These are phyloP conservation scores for Fusarium concolor DNA, from an alignment of 2,329 filamentous ascomycete genomes.

Conservation along the genomic window DNA sequence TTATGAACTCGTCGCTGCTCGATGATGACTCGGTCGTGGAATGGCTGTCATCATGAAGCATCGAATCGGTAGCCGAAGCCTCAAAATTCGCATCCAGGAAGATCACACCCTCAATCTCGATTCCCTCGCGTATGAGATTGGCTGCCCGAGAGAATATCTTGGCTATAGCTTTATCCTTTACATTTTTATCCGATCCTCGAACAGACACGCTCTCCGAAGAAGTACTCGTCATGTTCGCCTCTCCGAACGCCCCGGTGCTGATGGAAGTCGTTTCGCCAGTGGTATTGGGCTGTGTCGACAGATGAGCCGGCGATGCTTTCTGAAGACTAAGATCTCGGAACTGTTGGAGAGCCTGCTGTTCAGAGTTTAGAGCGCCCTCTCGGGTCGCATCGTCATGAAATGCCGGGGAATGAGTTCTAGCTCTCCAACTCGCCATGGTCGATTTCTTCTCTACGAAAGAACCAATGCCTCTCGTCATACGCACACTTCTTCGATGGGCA, in stretches of 20 bases:
- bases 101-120: constrained; percentile 55
- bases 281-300: constrained; percentile 10
- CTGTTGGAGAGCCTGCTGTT: constrained; percentile 26
- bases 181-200: constrained; percentile 1
- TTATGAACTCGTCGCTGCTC: constrained; percentile 48
- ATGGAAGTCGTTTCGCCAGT: constrained; percentile 4
- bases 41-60: constrained; percentile 33
- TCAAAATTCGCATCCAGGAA: constrained; percentile 49
- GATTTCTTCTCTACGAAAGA: constrained; percentile 53
- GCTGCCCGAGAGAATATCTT: constrained; percentile 58
- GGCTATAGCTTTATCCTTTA: constrained; percentile 9
- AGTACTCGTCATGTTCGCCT: neutral
- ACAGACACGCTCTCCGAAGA: constrained; percentile 4
- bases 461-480: constrained; percentile 55
- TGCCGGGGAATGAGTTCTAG: constrained; percentile 13
- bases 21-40: constrained; percentile 15
- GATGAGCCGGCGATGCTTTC: constrained; percentile 6
- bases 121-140: constrained; percentile 56
- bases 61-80: constrained; percentile 29
- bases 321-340: constrained; percentile 11
- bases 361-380: constrained; percentile 25
- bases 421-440: constrained; percentile 46
- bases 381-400: constrained; percentile 21
- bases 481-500: constrained; percentile 48
- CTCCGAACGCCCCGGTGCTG: neutral